Conservation (phyloP, 2,329 filamentous ascomycete species). For the Neonectria hederae region DNA sequence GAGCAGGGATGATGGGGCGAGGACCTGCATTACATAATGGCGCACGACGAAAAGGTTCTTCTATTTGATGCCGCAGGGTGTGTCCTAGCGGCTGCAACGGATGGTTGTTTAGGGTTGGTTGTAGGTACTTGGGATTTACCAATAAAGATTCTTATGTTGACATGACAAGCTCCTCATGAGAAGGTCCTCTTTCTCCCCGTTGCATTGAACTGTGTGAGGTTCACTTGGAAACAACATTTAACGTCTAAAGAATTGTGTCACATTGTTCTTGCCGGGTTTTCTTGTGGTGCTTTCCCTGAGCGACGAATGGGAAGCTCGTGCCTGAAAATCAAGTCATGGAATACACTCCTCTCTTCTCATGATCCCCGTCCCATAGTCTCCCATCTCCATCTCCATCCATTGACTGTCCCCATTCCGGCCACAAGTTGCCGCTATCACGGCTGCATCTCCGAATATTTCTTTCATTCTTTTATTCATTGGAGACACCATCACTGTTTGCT, state of each 20-base stretch:
- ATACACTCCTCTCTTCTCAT: neutral
- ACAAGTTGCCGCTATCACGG: neutral
- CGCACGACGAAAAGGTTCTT: conserved; percentile 54
- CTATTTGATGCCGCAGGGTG: conserved; percentile 31
- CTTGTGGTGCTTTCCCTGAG: neutral
- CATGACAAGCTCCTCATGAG: neutral
- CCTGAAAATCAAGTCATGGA: neutral
- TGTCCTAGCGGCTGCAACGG: conserved; percentile 24
- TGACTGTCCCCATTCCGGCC: neutral
- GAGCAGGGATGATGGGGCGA: conserved; percentile 60
- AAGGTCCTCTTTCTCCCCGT: neutral
- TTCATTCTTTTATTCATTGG: conserved; percentile 7
- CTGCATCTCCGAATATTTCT: neutral
- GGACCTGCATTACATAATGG: conserved; percentile 62
- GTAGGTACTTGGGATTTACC: conserved; percentile 36
- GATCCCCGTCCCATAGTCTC: neutral
- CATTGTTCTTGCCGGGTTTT: neutral
- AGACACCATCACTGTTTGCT: neutral
- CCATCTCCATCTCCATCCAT: neutral
- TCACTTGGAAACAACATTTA: neutral
- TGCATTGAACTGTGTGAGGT: neutral
- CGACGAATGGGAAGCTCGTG: neutral
- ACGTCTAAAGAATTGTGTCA: neutral
- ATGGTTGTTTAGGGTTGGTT: conserved; percentile 28
- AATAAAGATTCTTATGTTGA: conserved; percentile 33